Base-by-base conservation (phyloP, 768 basidiomycete species). In the Russula ochroleuca region DNA sequence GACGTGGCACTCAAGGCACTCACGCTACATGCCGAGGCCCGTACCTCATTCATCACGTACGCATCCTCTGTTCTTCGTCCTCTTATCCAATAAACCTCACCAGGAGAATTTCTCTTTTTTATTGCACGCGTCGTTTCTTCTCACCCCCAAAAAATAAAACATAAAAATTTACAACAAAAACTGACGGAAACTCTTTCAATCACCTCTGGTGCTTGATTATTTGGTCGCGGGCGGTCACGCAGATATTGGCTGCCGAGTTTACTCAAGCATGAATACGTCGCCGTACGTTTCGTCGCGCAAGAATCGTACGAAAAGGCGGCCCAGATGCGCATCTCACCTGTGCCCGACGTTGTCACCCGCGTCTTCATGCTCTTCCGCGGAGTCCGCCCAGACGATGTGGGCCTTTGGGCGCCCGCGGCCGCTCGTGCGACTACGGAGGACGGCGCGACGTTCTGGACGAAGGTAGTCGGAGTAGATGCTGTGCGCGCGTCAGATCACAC, bases 311-410 rank as follows among this genome's bases (percentile, higher is more conserved):
- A 78, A 57, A 60, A 64, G 7, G 74, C 79, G 0, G 80, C 78
- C 1, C 74, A 69, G 0, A 72, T 82, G 17, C 65, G 67, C 2
- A 63, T 82, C 52, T 63, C 59, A 2, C 82, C 82, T 1, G 40
- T 61, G 38, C 80, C 81, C 15, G 79, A 79, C 59, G 72, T 78
- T 51, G 71, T 80, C 10, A 77, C 74, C 0, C 77, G 79, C 8
- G 71, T 82, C 13, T 81, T 82, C 66, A 80, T 82, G 79, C 67
- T 81, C 3, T 83, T 80, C 69, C 69, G 73, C 21, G 78, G 78
- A 1, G 67, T 81, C 0, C 31, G 49, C 9, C 67, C 67, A 4
- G 68, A 63, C 0, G 70, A 74, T 0, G 21, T 70, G 3, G 54
- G 33, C 2, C 49, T 47, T 2, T 80, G 78, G 79, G 45, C 57